phyloP scores from a whole-genome alignment of 1,284 basidiomycete genomes.

The Hypsizygus ulmarius region DNA sequence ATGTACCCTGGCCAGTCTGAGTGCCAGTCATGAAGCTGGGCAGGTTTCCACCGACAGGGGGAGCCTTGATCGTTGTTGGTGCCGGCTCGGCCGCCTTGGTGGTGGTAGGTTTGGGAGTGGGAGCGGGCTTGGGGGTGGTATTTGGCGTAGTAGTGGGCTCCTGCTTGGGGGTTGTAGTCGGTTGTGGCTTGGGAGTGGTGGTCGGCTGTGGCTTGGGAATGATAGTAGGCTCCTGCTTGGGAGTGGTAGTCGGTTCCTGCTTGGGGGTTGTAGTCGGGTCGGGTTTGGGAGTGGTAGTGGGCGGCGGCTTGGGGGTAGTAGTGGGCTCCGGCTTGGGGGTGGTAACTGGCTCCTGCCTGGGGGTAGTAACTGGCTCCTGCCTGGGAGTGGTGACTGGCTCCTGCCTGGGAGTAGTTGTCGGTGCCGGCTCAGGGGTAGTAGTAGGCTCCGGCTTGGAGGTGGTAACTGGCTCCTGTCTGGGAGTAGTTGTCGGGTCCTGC shows the following conservation, averaged over 20 bases:
- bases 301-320: constrained; percentile 13
- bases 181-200: no score
- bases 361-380: constrained; percentile 10
- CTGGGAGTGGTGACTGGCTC: background rate
- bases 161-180: constrained; percentile 2
- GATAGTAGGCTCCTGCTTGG: background rate
- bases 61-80: constrained; percentile 17
- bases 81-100: constrained; percentile 9
- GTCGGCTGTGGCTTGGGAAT: constrained; percentile 18
- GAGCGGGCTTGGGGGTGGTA: constrained; percentile 15
- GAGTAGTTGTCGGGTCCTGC: no score
- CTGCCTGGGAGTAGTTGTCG: constrained; percentile 1
- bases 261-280: constrained; percentile 13
- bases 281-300: constrained; percentile 17
- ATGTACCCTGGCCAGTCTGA: constrained; percentile 58
- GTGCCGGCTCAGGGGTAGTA: no score
- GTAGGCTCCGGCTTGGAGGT: constrained; percentile 19
- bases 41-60: constrained; percentile 19
- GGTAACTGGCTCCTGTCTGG: no score
- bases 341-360: constrained; percentile 18
- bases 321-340: constrained; percentile 14
- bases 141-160: constrained; percentile 12
- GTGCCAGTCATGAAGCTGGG: constrained; percentile 43
- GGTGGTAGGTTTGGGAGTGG: constrained; percentile 22
- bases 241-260: background rate